Evolutionary conservation across 1,284 basidiomycete genomes (phyloP).

Genomic region (Pascua sp.): DNA sequence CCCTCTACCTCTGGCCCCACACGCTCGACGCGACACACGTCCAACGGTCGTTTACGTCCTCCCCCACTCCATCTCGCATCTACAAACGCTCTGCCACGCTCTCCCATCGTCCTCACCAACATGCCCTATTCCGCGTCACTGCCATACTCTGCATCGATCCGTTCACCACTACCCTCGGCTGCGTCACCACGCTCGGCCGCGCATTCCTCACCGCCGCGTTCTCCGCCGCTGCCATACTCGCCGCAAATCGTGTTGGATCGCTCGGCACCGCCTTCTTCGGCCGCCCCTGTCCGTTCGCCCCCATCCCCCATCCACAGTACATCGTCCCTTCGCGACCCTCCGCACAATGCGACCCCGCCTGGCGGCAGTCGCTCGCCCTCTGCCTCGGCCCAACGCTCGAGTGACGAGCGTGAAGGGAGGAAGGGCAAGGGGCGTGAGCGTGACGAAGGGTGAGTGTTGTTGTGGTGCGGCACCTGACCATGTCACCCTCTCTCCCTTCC

Average conservation of each 20-base stretch:
- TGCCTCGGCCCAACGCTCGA: slow-evolving; percentile 2
- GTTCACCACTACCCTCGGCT: background rate
- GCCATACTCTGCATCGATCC: background rate
- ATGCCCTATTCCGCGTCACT: background rate
- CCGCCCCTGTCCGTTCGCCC: background rate
- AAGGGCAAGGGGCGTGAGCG: slow-evolving; percentile 21
- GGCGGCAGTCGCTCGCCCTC: slow-evolving; percentile 24
- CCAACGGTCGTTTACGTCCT: too few relatives aligned
- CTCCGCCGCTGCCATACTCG: background rate
- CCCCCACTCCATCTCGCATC: too few relatives aligned
- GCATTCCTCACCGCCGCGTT: background rate
- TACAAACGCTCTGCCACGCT: too few relatives aligned
- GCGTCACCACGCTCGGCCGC: background rate
- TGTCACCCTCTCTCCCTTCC: too few relatives aligned
- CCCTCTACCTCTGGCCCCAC: too few relatives aligned
- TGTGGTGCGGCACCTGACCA: background rate
- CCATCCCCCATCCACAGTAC: slow-evolving; percentile 22
- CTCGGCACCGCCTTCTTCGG: background rate
- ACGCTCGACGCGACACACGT: too few relatives aligned
- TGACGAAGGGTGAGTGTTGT: slow-evolving; percentile 16
- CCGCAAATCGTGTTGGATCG: background rate
- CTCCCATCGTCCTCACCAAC: too few relatives aligned
- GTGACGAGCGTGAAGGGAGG: slow-evolving; percentile 3
- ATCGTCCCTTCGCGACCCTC: slow-evolving; percentile 32
- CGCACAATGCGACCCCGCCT: slow-evolving; percentile 25